Conservation (phyloP, 176 grass and related monocot species). For the Oryza nivara region DNA sequence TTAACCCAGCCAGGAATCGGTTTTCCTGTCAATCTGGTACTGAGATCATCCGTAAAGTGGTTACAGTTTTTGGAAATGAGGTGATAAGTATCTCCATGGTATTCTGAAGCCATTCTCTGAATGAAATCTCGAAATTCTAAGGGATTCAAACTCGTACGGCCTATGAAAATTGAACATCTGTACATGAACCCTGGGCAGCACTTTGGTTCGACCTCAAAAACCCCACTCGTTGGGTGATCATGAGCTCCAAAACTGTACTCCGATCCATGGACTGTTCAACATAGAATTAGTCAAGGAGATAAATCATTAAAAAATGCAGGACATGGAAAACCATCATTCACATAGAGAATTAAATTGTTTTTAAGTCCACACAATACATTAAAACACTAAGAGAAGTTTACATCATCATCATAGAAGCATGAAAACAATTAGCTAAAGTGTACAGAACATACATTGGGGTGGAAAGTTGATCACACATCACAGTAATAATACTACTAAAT, state of each 20-base stretch:
- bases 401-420: constrained; percentile 12
- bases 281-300: constrained; percentile 11
- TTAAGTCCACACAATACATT: background rate
- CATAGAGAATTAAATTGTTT: constrained; percentile 28
- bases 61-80: constrained; percentile 99
- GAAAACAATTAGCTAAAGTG: constrained; percentile 18
- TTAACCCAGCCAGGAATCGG: constrained; percentile 92
- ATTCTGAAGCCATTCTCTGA: constrained; percentile 71
- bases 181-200: constrained; percentile 82
- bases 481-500: background rate
- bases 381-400: background rate
- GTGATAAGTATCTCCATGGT: constrained; percentile 95
- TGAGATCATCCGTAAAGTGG: constrained; percentile 94
- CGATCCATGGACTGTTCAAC: constrained; percentile 71
- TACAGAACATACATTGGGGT: background rate
- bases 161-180: constrained; percentile 81
- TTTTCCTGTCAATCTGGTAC: constrained; percentile 69
- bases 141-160: constrained; percentile 52
- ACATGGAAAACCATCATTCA: constrained; percentile 18
- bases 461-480: background rate
- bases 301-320: constrained; percentile 34
- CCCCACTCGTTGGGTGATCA: constrained; percentile 74
- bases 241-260: constrained; percentile 97
- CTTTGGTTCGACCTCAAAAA: constrained; percentile 97
- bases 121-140: constrained; percentile 79